A percentile compares a stretch with the other conserved stretches of the same genome.
Conservation (phyloP, 2,329 filamentous ascomycete genomes). For the Pestalotiopsis sp. region DNA sequence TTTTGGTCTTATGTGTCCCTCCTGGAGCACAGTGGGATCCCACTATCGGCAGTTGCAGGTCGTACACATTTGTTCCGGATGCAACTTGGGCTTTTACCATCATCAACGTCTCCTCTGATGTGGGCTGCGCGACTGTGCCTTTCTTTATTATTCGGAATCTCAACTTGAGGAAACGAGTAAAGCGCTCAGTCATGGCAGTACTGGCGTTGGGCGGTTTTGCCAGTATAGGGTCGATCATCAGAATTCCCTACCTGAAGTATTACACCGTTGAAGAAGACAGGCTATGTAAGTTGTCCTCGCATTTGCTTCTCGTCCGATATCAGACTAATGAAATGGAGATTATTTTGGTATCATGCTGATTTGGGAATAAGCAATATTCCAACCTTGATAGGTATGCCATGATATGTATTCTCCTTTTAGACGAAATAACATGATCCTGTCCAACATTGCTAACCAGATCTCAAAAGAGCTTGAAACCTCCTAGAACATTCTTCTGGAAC, state of each 20-base stretch:
- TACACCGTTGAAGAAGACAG: too few relatives aligned
- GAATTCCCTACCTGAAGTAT: too few relatives aligned
- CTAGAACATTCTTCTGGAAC: conserved; percentile 27
- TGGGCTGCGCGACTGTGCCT: conserved; percentile 10
- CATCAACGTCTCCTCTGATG: conserved; percentile 4
- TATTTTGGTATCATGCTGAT: too few relatives aligned
- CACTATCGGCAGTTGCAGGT: background rate
- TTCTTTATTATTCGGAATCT: conserved; percentile 4
- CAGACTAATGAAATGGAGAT: too few relatives aligned
- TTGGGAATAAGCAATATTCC: too few relatives aligned
- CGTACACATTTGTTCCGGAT: background rate
- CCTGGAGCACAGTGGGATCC: conserved; percentile 7
- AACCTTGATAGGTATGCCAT: too few relatives aligned
- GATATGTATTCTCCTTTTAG: too few relatives aligned
- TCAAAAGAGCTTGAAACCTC: conserved; percentile 22
- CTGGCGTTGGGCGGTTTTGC: conserved; percentile 11
- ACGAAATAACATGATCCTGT: too few relatives aligned
- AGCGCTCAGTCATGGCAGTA: background rate
- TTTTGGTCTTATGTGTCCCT: conserved; percentile 2
- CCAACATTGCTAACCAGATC: background rate
- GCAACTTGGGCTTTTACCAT: conserved; percentile 3
- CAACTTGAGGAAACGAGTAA: background rate
- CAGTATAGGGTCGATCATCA: conserved; percentile 2
- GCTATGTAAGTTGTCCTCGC: too few relatives aligned
- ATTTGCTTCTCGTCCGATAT: too few relatives aligned